Percentiles rank a stretch among this genome's conserved stretches.
Evolutionary conservation across 1,284 basidiomycete genomes (phyloP).

Genomic region (Cryptococcus deneoformans): DNA sequence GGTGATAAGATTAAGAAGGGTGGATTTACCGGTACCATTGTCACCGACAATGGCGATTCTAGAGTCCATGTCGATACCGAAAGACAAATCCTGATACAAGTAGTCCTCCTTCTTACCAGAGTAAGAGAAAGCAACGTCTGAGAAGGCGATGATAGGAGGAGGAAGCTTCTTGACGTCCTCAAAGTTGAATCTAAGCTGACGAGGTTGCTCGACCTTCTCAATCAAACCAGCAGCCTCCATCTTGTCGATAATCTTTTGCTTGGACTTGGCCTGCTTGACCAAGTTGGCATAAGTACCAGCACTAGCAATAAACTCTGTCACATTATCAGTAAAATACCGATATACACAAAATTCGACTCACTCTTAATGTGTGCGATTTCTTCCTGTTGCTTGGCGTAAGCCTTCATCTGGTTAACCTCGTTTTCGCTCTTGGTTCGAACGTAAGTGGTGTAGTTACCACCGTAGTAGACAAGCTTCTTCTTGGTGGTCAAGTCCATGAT

Average conservation of each 20-base stretch:
- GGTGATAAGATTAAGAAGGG: slow-evolving; percentile 92
- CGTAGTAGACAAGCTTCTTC: slow-evolving; percentile 72
- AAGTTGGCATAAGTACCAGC: slow-evolving; percentile 99
- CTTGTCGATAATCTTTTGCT: slow-evolving; percentile 99
- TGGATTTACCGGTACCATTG: slow-evolving; percentile 98
- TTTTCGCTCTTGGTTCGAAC: slow-evolving; percentile 85
- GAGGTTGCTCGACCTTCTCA: slow-evolving; percentile 76
- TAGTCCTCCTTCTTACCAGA: slow-evolving; percentile 84
- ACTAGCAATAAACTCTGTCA: slow-evolving; percentile 88
- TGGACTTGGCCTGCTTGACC: slow-evolving; percentile 98
- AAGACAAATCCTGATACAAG: slow-evolving; percentile 81
- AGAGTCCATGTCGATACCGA: slow-evolving; percentile 78
- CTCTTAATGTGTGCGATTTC: slow-evolving; percentile 89
- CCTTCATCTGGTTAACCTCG: slow-evolving; percentile 99
- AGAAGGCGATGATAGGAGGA: slow-evolving; percentile 96
- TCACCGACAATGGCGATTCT: slow-evolving; percentile 91
- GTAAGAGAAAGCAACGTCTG: slow-evolving; percentile 92
- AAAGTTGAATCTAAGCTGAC: slow-evolving; percentile 87
- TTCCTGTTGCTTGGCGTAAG: slow-evolving; percentile 96
- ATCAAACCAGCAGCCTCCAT: slow-evolving; percentile 99
- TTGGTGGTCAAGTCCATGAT: slow-evolving; percentile 86
- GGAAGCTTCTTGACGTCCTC: slow-evolving; percentile 92
- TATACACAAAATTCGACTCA: background rate
- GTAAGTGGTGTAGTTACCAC: slow-evolving; percentile 96
- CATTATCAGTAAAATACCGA: background rate